Evolutionary conservation across 257 asterid species (phyloP).

Genomic region (Verbascum thapsus): DNA sequence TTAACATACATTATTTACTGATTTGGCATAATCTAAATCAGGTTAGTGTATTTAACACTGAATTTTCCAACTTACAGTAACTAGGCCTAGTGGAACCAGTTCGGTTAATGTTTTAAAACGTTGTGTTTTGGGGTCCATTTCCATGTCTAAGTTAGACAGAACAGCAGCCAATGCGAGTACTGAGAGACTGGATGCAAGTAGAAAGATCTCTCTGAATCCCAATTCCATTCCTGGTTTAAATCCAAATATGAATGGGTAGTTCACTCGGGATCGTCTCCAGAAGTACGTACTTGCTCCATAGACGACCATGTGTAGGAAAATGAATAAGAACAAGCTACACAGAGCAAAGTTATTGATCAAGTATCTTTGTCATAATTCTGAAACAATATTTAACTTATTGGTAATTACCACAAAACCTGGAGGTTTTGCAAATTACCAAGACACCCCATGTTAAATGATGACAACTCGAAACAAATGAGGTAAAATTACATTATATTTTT

Average conservation of each 20-base stretch:
- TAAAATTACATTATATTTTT: too few species aligned
- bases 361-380: not conserved
- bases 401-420: too few species aligned
- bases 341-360: conserved; percentile 1
- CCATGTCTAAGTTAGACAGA: conserved; percentile 74
- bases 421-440: too few species aligned
- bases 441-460: too few species aligned
- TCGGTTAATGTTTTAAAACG: conserved; percentile 48
- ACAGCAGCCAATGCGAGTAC: conserved; percentile 65
- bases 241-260: conserved; percentile 77
- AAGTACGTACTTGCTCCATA: conserved; percentile 56
- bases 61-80: conserved; percentile 45
- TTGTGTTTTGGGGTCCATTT: conserved; percentile 59
- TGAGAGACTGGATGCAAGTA: conserved; percentile 71
- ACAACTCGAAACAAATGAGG: too few species aligned
- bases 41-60: too few species aligned
- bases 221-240: conserved; percentile 69
- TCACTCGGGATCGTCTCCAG: conserved; percentile 75
- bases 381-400: too few species aligned
- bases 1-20: too few species aligned
- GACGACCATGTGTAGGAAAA: conserved; percentile 78
- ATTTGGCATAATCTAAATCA: too few species aligned
- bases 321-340: conserved; percentile 64
- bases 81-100: conserved; percentile 64
- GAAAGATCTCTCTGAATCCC: conserved; percentile 72